Conservation (phyloP, 768 basidiomycete genomes). For the Termitomyces sp. region DNA sequence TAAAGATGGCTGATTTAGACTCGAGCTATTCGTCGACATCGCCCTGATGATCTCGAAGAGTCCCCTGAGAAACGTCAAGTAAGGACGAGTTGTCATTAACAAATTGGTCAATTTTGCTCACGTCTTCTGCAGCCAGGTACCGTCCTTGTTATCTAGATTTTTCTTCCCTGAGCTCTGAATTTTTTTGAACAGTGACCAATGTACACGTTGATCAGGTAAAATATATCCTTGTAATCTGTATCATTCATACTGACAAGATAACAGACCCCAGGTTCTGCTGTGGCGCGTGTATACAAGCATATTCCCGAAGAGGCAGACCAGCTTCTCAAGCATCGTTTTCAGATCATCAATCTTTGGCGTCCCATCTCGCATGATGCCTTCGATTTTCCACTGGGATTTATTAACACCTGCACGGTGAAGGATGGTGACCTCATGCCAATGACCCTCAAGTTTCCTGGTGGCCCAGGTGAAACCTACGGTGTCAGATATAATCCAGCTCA, state of each 20-base stretch:
- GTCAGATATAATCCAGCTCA: conserved; percentile 24
- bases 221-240: background rate
- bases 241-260: background rate
- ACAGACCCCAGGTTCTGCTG: conserved; percentile 2
- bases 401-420: conserved; percentile 41
- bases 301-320: conserved; percentile 25
- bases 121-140: background rate
- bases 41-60: background rate
- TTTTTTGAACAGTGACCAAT: background rate
- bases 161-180: background rate
- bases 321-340: conserved; percentile 39
- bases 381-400: conserved; percentile 45
- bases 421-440: conserved; percentile 27
- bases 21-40: background rate
- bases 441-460: conserved; percentile 21
- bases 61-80: conserved; percentile 2
- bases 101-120: background rate
- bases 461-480: conserved; percentile 25
- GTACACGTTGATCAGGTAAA: conserved; percentile 3
- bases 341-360: conserved; percentile 52
- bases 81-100: background rate
- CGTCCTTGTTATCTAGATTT: background rate
- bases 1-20: background rate
- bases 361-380: conserved; percentile 37
- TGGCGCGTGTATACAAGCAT: conserved; percentile 3